These are phyloP conservation scores for Leccinum aurantiacum DNA, from an alignment of 768 basidiomycete genomes.

Conservation along the genomic window DNA sequence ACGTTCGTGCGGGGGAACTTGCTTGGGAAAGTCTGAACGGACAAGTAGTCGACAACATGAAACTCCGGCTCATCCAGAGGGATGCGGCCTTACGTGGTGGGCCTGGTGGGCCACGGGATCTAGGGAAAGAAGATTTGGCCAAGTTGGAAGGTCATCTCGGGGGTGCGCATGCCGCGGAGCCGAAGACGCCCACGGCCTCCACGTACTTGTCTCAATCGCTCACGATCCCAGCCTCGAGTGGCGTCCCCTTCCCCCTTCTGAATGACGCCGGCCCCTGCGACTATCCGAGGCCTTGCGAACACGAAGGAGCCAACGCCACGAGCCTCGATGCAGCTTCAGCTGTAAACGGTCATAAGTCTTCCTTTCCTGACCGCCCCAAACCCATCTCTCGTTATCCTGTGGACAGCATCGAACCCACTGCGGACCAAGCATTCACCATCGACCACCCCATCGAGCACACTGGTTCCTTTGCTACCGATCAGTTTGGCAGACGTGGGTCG, in stretches of 20 bases:
- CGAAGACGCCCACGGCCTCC: conserved; percentile 37
- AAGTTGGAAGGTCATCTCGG: conserved; percentile 32
- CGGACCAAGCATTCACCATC: conserved; percentile 13
- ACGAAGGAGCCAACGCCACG: conserved; percentile 18
- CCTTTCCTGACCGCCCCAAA: conserved; percentile 22
- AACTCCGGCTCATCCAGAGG: conserved; percentile 44
- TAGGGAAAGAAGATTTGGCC: conserved; percentile 29
- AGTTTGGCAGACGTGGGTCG: conserved; percentile 34
- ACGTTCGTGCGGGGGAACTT: conserved; percentile 54
- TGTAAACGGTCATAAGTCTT: conserved; percentile 9
- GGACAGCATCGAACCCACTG: conserved; percentile 15
- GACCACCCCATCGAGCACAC: conserved; percentile 19
- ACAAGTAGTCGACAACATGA: conserved; percentile 51
- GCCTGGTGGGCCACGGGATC: conserved; percentile 21
- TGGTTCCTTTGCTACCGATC: conserved; percentile 17
- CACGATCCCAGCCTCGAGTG: conserved; percentile 23
- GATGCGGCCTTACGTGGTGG: conserved; percentile 25
- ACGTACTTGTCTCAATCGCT: conserved; percentile 36
- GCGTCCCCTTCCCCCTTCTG: conserved; percentile 26
- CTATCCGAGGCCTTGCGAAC: conserved; percentile 22
- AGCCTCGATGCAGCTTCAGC: conserved; percentile 11
- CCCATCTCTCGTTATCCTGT: conserved; percentile 16
- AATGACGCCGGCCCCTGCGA: conserved; percentile 23
- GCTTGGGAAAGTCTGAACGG: conserved; percentile 54
- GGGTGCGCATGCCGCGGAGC: conserved; percentile 36